Percentiles rank a stretch among this genome's conserved stretches.
These are phyloP conservation scores for Penicillium sp. DNA, from an alignment of 2,329 filamentous ascomycete genomes.

Conservation along the genomic window DNA sequence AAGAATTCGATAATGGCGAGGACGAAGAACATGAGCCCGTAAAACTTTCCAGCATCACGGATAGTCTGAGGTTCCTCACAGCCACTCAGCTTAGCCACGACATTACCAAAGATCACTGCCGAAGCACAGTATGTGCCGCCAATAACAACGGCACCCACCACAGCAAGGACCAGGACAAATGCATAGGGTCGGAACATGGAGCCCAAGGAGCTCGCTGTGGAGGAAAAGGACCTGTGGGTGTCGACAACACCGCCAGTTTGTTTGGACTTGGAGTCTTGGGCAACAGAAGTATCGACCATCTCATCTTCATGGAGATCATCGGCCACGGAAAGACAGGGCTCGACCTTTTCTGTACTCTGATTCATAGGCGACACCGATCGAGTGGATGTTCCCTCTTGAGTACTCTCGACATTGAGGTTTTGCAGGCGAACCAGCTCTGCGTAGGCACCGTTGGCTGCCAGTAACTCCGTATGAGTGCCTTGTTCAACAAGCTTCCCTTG, in stretches of 20 bases:
- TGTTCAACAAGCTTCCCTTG: slow-evolving; percentile 45
- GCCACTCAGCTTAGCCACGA: slow-evolving; percentile 55
- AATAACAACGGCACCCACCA: slow-evolving; percentile 54
- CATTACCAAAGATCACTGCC: slow-evolving; percentile 60
- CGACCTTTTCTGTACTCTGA: slow-evolving; percentile 1
- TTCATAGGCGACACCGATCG: slow-evolving; percentile 3
- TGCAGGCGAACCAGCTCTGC: slow-evolving; percentile 7
- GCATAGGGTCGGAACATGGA: slow-evolving; percentile 6
- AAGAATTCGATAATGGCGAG: slow-evolving; percentile 60
- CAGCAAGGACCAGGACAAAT: slow-evolving; percentile 18
- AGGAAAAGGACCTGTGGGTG: not conserved
- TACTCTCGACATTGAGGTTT: slow-evolving; percentile 1
- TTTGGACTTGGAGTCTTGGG: not conserved
- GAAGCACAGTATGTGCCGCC: slow-evolving; percentile 57
- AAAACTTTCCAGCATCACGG: slow-evolving; percentile 51
- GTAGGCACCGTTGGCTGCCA: slow-evolving; percentile 9
- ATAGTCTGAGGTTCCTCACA: slow-evolving; percentile 53
- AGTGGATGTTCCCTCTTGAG: not conserved
- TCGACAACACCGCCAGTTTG: not conserved
- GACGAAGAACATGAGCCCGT: slow-evolving; percentile 59
- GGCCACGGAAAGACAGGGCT: not conserved
- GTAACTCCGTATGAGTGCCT: slow-evolving; percentile 43
- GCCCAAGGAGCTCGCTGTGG: slow-evolving; percentile 46
- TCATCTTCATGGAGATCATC: not conserved
- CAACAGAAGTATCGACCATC: not conserved